Evolutionary conservation across 768 basidiomycete species (phyloP), one percentile per base, ranked within the genome.

Genomic region (Tephrocybe sp.): DNA sequence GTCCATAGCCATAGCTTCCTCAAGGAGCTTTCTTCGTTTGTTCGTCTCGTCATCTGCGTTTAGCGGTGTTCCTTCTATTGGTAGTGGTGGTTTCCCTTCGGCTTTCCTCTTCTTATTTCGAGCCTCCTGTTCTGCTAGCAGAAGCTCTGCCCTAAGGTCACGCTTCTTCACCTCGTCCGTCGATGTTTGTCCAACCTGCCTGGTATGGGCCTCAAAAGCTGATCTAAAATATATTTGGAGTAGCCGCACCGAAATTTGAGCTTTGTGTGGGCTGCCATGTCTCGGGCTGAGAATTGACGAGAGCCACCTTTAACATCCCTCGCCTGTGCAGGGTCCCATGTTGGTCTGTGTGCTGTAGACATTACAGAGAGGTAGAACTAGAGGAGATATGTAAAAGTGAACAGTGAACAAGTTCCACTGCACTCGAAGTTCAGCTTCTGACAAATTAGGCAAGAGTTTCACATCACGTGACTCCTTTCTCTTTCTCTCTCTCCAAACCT

Each of bases 321-420:
- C 31, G 91, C 96, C 69, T 95, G 91, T 0, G 95, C 94, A 1
- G 96, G 96, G 58, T 95, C 91, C 95, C 95, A 98, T 82, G 92
- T 95, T 60, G 92, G 92, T 72, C 92, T 84, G 68, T 94, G 92
- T 3, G 90, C 90, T 74, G 89, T 93, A 47, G 91, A 92, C 90
- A 92, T 91, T 51, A 57, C 56, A 51, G 22, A 42, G 33, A 34
- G 36, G 9, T 35, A n/a, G 16, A 13, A 38, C 48, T 50, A 45
- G 35, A n/a, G n/a, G n/a, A n/a, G n/a, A n/a, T n/a, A n/a, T n/a
- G n/a, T n/a, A n/a, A n/a, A 20, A 43, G 11, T 4, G 32, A 44
- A 20, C 7, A 20, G 40, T 35, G 32, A 10, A 33, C 32, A 40
- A 17, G 35, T 36, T 34, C 32, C 10, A 23, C 16, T 14, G 5